Conservation (phyloP, 257 asterid genomes). For the Dorcoceras hygrometricum region DNA sequence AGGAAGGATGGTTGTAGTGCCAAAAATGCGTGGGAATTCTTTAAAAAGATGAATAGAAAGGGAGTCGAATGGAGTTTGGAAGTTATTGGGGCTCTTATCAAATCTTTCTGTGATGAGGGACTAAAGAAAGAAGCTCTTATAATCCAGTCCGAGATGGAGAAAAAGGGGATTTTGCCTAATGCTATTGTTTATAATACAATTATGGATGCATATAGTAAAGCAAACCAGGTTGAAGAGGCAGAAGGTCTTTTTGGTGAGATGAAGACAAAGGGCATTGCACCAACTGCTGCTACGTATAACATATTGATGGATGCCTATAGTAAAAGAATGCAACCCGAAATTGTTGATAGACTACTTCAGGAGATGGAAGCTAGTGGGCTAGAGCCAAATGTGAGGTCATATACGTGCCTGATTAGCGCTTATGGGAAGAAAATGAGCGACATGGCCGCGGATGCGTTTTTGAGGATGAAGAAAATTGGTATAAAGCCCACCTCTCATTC, state of each 20-base stretch:
- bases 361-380: conserved; percentile 73
- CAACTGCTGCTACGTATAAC: conserved; percentile 73
- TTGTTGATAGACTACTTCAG: conserved; percentile 67
- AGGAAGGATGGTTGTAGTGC: conserved; percentile 74
- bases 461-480: conserved; percentile 76
- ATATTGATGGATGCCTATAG: conserved; percentile 87
- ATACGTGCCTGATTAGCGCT: conserved; percentile 84
- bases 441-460: conserved; percentile 83
- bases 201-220: conserved; percentile 77
- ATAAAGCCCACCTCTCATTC: conserved; percentile 84
- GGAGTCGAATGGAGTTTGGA: conserved; percentile 86
- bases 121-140: conserved; percentile 79
- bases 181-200: conserved; percentile 70
- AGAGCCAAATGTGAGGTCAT: conserved; percentile 77
- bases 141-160: conserved; percentile 82
- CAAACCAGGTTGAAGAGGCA: conserved; percentile 78
- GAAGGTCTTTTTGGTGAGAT: conserved; percentile 89
- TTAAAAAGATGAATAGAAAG: conserved; percentile 57
- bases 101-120: conserved; percentile 90
- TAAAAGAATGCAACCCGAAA: conserved; percentile 78
- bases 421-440: conserved; percentile 85
- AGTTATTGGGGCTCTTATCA: conserved; percentile 75
- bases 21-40: conserved; percentile 75
- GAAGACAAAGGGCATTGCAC: conserved; percentile 61
- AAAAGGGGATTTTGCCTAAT: conserved; percentile 69